These are phyloP conservation scores for Trichoderma lentiforme DNA, from an alignment of 2,329 filamentous ascomycete species.

Conservation along the genomic window DNA sequence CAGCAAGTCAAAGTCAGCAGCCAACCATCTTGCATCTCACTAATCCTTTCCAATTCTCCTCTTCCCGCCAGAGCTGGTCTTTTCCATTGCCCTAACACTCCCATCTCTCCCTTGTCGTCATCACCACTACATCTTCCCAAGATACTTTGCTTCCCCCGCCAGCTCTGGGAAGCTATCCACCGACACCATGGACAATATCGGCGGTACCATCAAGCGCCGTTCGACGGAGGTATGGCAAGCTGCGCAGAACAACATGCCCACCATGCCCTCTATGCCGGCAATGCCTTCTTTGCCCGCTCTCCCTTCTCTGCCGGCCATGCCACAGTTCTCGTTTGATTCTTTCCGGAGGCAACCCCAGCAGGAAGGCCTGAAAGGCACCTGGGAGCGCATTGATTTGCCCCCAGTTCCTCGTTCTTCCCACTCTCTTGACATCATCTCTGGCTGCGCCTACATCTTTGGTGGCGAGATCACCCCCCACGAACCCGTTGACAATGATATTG, in stretches of 20 bases:
- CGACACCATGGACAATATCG: slow-evolving; percentile 50
- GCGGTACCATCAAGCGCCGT: slow-evolving; percentile 50
- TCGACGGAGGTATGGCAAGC: slow-evolving; percentile 52
- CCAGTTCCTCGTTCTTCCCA: slow-evolving; percentile 71
- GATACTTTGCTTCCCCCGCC: background rate
- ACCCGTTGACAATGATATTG: slow-evolving; percentile 70
- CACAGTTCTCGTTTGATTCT: slow-evolving; percentile 1
- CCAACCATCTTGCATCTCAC: slow-evolving; percentile 16
- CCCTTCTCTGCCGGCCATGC: slow-evolving; percentile 27
- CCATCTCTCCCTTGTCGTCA: background rate
- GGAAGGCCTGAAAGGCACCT: slow-evolving; percentile 52
- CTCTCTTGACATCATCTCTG: slow-evolving; percentile 57
- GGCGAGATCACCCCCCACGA: slow-evolving; percentile 66
- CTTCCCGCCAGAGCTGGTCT: background rate
- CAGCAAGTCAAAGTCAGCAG: slow-evolving; percentile 8
- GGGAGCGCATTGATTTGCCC: slow-evolving; percentile 56
- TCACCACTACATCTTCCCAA: background rate
- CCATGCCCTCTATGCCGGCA: background rate
- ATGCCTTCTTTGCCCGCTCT: background rate
- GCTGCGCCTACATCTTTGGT: slow-evolving; percentile 67
- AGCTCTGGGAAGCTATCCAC: background rate
- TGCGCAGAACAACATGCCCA: slow-evolving; percentile 44
- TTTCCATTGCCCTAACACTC: background rate
- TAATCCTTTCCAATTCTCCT: slow-evolving; percentile 3
- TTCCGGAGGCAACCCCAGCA: slow-evolving; percentile 19